Evolutionary conservation across 768 basidiomycete genomes (phyloP).

Genomic region (Lactifluus subvellereus): DNA sequence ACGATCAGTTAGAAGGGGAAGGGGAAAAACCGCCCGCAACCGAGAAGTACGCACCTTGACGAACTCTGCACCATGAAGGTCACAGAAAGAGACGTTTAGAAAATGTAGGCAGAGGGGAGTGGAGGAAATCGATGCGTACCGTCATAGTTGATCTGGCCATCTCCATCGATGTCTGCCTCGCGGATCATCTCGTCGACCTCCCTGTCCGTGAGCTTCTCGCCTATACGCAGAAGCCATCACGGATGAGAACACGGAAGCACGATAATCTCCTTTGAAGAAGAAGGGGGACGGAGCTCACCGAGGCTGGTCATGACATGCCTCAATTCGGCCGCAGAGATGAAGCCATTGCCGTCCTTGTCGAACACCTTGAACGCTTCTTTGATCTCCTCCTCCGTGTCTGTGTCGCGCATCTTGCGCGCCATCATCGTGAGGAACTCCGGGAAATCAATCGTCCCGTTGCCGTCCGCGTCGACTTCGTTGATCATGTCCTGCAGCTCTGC

Average conservation of each 20-base stretch:
- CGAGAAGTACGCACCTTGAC: slow-evolving; percentile 47
- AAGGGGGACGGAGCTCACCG: slow-evolving; percentile 40
- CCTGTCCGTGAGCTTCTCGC: slow-evolving; percentile 79
- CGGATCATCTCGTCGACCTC: slow-evolving; percentile 98
- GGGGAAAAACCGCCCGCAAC: slow-evolving; percentile 7
- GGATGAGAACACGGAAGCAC: neutral
- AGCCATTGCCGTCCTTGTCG: slow-evolving; percentile 93
- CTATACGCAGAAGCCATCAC: slow-evolving; percentile 33
- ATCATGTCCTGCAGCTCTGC: slow-evolving; percentile 93
- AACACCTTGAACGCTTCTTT: slow-evolving; percentile 96
- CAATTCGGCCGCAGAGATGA: slow-evolving; percentile 80
- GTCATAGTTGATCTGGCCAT: slow-evolving; percentile 89
- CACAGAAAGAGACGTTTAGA: slow-evolving; percentile 7
- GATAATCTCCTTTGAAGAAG: neutral
- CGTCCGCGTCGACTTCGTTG: slow-evolving; percentile 88
- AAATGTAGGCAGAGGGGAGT: neutral
- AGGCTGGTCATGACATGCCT: slow-evolving; percentile 89
- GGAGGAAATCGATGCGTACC: slow-evolving; percentile 38
- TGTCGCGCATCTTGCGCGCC: slow-evolving; percentile 87
- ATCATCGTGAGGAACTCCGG: slow-evolving; percentile 77
- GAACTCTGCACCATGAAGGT: slow-evolving; percentile 48
- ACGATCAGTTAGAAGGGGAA: slow-evolving; percentile 3
- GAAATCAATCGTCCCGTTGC: slow-evolving; percentile 83
- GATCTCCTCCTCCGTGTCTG: slow-evolving; percentile 91
- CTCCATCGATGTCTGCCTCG: slow-evolving; percentile 91